Base-by-base conservation (phyloP, 2,329 filamentous ascomycete genomes). In the Basipetospora chlamydospora region DNA sequence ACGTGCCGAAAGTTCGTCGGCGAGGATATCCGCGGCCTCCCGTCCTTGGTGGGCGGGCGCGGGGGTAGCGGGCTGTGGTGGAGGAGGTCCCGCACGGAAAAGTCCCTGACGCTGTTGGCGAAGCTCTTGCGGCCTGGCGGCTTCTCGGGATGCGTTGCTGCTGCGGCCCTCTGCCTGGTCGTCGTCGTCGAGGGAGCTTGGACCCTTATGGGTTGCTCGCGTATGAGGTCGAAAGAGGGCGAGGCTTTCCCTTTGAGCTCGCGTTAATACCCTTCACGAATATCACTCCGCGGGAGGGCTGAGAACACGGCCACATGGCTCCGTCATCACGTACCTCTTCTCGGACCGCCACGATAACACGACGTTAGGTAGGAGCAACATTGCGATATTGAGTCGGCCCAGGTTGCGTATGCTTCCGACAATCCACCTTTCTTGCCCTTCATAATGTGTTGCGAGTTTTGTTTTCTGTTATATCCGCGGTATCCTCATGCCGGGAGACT, bases 1-100 rank as follows among this genome's bases (percentile, higher is more conserved):
- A 77, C 45, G 55, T 77, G 73, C 32, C 66, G 67, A 47, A 78
- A 78, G 50, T 77, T 60, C 33, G 64, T 64, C 3, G 73, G 73
- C 15, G 60, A 60, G 28, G 72, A 75, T 46, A 78, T 77, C 41
- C 60, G 59, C 49, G 66, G 66, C 52, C 67, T 60, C 53, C n/a
- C n/a, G n/a, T n/a, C n/a, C n/a, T n/a, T n/a, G n/a, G 22, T 23
- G 22, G 64, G 68, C 48, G 64, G 56, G 29, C 60, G 55, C 18
- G 18, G 18, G 3, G 32, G n/a, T n/a, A n/a, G n/a, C n/a, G n/a
- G n/a, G n/a, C n/a, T n/a, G n/a, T n/a, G n/a, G n/a, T n/a, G 32
- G 18, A 13, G 26, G 18, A 37, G 34, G 18, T 21, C 13, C n/a
- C 33, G n/a, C 9, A 17, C 15, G 33, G 33, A 28, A 16, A 37